Evolutionary conservation across 495 filamentous ascomycete species (phyloP).

Genomic region (Aspergillus baeticus): DNA sequence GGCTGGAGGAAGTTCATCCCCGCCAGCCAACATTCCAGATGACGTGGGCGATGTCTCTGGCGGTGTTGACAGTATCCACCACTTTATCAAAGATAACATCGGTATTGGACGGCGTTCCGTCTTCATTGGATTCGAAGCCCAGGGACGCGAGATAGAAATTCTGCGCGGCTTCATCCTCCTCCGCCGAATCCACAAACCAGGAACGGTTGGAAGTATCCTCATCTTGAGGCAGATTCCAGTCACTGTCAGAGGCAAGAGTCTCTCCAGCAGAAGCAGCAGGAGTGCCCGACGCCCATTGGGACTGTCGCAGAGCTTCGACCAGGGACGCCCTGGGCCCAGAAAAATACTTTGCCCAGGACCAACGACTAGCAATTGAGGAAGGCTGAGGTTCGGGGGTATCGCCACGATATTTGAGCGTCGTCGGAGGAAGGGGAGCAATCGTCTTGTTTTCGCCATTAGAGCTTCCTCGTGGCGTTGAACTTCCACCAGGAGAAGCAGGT

Average conservation of each 20-base stretch:
- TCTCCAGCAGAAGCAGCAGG: slow-evolving; percentile 74
- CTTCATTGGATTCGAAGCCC: slow-evolving; percentile 82
- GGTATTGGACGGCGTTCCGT: slow-evolving; percentile 49
- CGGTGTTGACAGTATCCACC: slow-evolving; percentile 93
- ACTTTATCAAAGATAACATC: slow-evolving; percentile 72
- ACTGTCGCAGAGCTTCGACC: slow-evolving; percentile 72
- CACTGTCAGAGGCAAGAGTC: slow-evolving; percentile 54
- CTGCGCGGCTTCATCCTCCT: slow-evolving; percentile 39
- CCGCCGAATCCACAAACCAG: slow-evolving; percentile 39
- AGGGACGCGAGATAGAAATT: slow-evolving; percentile 67
- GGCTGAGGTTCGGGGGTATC: slow-evolving; percentile 67
- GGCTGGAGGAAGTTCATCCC: slow-evolving; percentile 44
- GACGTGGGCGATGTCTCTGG: slow-evolving; percentile 91
- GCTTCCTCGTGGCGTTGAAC: slow-evolving; percentile 51
- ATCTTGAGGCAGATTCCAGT: slow-evolving; percentile 37
- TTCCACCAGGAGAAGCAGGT: slow-evolving; percentile 48
- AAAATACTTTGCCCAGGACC: slow-evolving; percentile 38
- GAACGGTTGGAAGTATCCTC: slow-evolving; percentile 24
- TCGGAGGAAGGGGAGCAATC: slow-evolving; percentile 89
- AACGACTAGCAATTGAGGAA: slow-evolving; percentile 32
- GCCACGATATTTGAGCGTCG: slow-evolving; percentile 83
- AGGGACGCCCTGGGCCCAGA: slow-evolving; percentile 56
- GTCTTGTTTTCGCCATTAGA: slow-evolving; percentile 73
- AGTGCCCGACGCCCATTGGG: slow-evolving; percentile 56
- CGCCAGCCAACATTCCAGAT: slow-evolving; percentile 99